Evolutionary conservation across 768 basidiomycete species (phyloP).

Genomic region (Boletus rex-veris): DNA sequence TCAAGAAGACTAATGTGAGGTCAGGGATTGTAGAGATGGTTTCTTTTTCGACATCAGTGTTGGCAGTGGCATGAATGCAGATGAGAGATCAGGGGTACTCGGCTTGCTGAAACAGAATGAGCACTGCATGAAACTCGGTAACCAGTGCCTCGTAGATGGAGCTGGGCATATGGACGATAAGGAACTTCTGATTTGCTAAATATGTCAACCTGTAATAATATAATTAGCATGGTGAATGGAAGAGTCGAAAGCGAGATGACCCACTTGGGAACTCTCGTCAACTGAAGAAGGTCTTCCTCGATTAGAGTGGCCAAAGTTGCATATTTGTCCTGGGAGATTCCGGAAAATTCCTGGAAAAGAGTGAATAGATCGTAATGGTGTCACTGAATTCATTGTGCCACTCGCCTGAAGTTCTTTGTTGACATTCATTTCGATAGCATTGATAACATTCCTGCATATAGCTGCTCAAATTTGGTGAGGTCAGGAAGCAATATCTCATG

Average conservation of each 20-base stretch:
- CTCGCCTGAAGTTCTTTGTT: too few relatives aligned
- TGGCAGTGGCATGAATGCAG: not conserved
- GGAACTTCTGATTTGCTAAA: not conserved
- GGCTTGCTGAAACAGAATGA: not conserved
- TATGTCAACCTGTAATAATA: not conserved
- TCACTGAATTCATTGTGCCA: too few relatives aligned
- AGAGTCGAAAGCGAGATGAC: too few relatives aligned
- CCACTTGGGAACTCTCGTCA: too few relatives aligned
- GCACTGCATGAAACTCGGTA: not conserved
- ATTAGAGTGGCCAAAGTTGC: not conserved
- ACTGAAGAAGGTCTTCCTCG: too few relatives aligned
- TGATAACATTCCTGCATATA: too few relatives aligned
- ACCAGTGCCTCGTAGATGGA: not conserved
- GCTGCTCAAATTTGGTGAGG: too few relatives aligned
- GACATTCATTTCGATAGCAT: too few relatives aligned
- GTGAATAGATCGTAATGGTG: too few relatives aligned
- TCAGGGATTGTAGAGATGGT: not conserved
- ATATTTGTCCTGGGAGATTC: not conserved
- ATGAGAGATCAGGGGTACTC: not conserved
- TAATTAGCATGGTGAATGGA: not conserved
- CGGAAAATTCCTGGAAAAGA: not conserved
- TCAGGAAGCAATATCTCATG: too few relatives aligned
- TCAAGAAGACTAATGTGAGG: not conserved
- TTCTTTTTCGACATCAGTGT: not conserved
- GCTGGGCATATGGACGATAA: not conserved